phyloP scores from a whole-genome alignment of 306 rosid species.

The Gastrolobium bilobum region DNA sequence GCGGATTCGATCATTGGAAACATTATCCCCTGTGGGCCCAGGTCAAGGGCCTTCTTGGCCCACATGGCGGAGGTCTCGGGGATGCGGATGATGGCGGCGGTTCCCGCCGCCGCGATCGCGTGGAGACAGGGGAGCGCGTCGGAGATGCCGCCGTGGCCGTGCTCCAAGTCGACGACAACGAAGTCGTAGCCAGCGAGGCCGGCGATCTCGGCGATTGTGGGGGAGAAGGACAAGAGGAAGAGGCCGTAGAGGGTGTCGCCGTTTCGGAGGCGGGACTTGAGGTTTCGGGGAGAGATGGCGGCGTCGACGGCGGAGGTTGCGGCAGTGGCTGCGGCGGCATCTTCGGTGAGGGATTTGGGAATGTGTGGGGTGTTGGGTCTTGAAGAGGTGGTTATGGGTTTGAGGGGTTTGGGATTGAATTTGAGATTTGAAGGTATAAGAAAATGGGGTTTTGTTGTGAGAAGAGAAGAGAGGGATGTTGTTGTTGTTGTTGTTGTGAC shows the following conservation, averaged over 20 bases:
- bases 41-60: conserved; percentile 88
- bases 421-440: not conserved
- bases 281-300: conserved; percentile 41
- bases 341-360: conserved; percentile 53
- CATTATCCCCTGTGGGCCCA: conserved; percentile 92
- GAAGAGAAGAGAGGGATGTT: conserved; percentile 19
- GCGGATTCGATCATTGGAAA: conserved; percentile 82
- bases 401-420: conserved; percentile 47
- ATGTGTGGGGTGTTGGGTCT: not conserved
- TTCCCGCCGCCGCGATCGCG: conserved; percentile 76
- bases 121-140: conserved; percentile 73
- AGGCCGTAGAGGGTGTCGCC: conserved; percentile 83
- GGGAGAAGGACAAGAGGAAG: conserved; percentile 84
- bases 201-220: conserved; percentile 84
- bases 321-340: not conserved
- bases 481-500: not conserved
- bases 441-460: not conserved
- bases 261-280: conserved; percentile 72
- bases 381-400: conserved; percentile 26
- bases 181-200: conserved; percentile 84
- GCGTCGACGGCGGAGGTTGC: not conserved
- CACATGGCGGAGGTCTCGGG: conserved; percentile 76
- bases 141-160: conserved; percentile 75
- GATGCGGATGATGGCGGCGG: conserved; percentile 75
- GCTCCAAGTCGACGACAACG: conserved; percentile 88